These are phyloP conservation scores for Clathrospora elynae DNA, from an alignment of 2,329 filamentous ascomycete genomes.

Conservation along the genomic window DNA sequence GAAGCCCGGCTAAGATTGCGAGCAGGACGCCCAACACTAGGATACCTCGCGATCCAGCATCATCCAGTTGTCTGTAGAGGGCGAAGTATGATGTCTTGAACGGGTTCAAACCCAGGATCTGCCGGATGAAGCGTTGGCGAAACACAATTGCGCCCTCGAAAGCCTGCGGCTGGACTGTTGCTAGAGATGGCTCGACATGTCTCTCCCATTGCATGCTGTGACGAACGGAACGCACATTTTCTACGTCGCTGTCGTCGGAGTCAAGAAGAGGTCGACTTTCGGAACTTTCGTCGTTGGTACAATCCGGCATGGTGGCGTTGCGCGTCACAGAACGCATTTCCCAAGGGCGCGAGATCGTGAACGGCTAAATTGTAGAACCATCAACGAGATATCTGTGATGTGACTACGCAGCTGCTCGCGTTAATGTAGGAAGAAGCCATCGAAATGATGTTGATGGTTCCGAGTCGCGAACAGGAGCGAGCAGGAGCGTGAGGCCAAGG, in stretches of 20 bases:
- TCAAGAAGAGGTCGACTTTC: constrained; percentile 29
- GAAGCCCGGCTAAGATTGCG: constrained; percentile 62
- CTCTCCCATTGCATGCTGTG: constrained; percentile 39
- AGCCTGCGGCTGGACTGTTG: constrained; percentile 43
- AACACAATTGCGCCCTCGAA: constrained; percentile 37
- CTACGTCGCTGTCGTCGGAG: constrained; percentile 25
- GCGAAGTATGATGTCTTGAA: constrained; percentile 57
- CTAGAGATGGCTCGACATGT: constrained; percentile 44
- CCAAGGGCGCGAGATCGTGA: constrained; percentile 10
- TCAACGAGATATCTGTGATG: no score
- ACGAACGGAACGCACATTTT: constrained; percentile 21
- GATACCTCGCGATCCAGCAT: constrained; percentile 46
- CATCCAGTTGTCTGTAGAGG: constrained; percentile 54
- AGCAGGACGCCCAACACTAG: constrained; percentile 44
- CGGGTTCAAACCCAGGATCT: constrained; percentile 51
- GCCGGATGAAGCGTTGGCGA: constrained; percentile 42
- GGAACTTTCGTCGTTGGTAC: constrained; percentile 20
- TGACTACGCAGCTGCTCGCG: no score
- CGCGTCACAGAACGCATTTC: constrained; percentile 6
- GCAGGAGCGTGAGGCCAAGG: no score
- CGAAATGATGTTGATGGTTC: constrained; percentile 12
- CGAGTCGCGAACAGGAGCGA: constrained; percentile 4
- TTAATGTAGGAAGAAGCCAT: constrained; percentile 16
- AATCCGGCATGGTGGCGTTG: constrained; percentile 10
- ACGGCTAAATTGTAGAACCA: background rate